A percentile compares a stretch with the other conserved stretches of the same genome.
Evolutionary conservation across 768 basidiomycete genomes (phyloP).

Genomic region (Hortiboletus campestris): DNA sequence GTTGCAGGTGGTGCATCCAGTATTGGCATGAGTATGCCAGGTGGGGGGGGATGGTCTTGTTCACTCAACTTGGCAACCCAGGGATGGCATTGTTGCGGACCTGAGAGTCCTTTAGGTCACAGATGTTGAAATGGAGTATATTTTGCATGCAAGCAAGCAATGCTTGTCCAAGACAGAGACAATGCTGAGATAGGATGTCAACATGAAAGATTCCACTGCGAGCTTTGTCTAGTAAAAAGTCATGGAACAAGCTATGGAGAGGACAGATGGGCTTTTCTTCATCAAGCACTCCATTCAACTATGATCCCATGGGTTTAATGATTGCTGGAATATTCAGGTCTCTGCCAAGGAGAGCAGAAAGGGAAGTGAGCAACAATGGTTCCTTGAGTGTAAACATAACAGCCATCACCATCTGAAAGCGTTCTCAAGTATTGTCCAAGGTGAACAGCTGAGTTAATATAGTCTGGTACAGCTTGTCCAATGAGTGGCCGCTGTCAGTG

Average conservation of each 20-base stretch:
- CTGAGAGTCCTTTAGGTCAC: too few relatives aligned
- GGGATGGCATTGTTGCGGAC: not conserved
- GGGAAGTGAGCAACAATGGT: not conserved
- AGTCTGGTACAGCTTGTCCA: not conserved
- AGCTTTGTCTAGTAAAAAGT: not conserved
- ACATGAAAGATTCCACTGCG: not conserved
- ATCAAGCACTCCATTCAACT: not conserved
- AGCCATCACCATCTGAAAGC: not conserved
- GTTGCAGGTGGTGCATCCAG: conserved; percentile 1
- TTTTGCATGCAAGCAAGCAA: too few relatives aligned
- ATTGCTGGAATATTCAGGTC: not conserved
- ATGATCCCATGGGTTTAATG: not conserved
- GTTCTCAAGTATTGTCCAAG: not conserved
- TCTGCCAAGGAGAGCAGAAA: not conserved
- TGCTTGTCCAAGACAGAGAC: not conserved
- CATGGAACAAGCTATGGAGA: not conserved
- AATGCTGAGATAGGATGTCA: not conserved
- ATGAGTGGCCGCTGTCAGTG: not conserved
- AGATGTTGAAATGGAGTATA: too few relatives aligned
- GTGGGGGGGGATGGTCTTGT: not conserved
- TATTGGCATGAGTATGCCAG: not conserved
- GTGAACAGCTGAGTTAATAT: not conserved
- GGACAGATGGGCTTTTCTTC: not conserved
- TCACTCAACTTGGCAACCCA: not conserved
- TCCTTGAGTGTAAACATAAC: not conserved